These are phyloP conservation scores for Penicillium tannophilum DNA, from an alignment of 495 filamentous ascomycete species.

Conservation along the genomic window DNA sequence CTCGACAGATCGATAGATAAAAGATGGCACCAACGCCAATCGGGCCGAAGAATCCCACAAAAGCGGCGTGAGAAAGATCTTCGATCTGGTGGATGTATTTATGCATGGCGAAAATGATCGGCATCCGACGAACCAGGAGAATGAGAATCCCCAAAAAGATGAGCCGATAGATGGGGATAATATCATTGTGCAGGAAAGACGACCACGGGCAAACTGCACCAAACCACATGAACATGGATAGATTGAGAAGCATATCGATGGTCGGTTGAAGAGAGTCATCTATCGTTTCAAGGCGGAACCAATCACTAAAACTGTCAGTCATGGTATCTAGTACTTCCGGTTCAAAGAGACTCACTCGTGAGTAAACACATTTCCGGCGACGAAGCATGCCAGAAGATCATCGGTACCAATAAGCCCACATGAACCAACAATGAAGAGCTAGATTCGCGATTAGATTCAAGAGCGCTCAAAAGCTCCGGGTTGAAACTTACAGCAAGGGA, in stretches of 20 bases:
- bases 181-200: constrained; percentile 63
- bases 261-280: constrained; percentile 91
- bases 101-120: constrained; percentile 72
- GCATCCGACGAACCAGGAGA: constrained; percentile 76
- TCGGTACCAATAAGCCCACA: constrained; percentile 90
- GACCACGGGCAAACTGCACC: constrained; percentile 86
- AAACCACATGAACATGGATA: constrained; percentile 89
- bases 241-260: constrained; percentile 84
- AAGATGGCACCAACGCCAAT: constrained; percentile 94
- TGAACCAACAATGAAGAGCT: constrained; percentile 82
- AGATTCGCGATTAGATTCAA: constrained; percentile 14
- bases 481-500: constrained; percentile 66
- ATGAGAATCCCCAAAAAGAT: constrained; percentile 80
- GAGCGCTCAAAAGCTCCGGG: constrained; percentile 12
- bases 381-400: constrained; percentile 90
- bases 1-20: constrained; percentile 78
- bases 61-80: constrained; percentile 69
- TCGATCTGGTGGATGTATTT: constrained; percentile 81
- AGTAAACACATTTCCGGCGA: constrained; percentile 89
- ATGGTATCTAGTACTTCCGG: neutral
- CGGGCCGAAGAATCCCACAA: constrained; percentile 92
- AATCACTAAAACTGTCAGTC: constrained; percentile 58
- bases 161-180: constrained; percentile 77
- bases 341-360: constrained; percentile 59
- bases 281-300: constrained; percentile 85